A percentile compares a stretch with the other conserved stretches of the same genome.
Conservation (phyloP, 2,329 filamentous ascomycete species). For the Fusarium oxysporum region DNA sequence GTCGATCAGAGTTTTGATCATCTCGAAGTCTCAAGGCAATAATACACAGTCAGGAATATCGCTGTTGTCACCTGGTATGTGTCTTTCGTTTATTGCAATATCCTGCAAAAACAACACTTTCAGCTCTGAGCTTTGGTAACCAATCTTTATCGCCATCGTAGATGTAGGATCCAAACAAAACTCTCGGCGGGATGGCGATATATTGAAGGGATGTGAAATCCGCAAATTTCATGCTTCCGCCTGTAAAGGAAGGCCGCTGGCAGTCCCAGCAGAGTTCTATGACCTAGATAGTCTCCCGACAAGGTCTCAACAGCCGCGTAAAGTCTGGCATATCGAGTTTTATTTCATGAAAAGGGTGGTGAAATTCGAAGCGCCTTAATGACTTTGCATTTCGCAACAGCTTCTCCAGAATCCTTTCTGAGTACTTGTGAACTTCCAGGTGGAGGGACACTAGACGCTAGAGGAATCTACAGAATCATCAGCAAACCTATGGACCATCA, state of each 20-base stretch:
- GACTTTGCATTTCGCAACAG: neutral
- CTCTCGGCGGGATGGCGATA: neutral
- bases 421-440: neutral
- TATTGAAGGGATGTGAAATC: neutral
- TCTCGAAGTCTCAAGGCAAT: neutral
- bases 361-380: neutral
- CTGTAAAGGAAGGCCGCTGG: accelerated
- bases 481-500: neutral
- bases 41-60: neutral
- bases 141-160: neutral
- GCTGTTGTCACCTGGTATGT: neutral
- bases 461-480: neutral
- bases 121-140: neutral
- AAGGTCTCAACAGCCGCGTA: neutral
- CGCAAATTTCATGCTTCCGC: neutral
- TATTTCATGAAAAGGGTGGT: neutral
- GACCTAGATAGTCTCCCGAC: neutral
- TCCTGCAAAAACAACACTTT: neutral
- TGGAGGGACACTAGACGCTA: neutral
- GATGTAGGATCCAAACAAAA: neutral
- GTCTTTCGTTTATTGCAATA: neutral
- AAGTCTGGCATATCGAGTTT: neutral
- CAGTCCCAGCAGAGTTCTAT: neutral
- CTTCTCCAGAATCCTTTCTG: neutral
- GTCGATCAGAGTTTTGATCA: neutral